Evolutionary conservation across 2,329 filamentous ascomycete species (phyloP), one percentile per base, ranked within the genome.

Genomic region (Neonectria ditissima): DNA sequence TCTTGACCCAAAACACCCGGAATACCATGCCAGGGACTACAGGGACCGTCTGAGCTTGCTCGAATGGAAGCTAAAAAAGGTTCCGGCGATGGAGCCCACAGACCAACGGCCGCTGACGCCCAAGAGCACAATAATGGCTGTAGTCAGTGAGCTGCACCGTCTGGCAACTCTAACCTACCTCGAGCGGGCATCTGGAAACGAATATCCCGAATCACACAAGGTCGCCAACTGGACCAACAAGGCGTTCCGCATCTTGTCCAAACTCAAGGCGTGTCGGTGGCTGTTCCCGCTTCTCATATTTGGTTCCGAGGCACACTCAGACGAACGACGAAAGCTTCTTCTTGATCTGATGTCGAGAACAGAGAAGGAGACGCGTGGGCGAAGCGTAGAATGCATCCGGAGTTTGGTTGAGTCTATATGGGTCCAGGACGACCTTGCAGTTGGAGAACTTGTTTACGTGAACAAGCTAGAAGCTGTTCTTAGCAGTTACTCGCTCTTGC

Each of bases 241-340:
- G 18, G 59, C 45, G 5, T 53, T 57, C 16, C 45, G 13, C 9
- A 28, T 62, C 5, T 30, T 57, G 5, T 41, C 18, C 45, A 24
- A 14, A 28, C 37, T 56, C 7, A 37, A 44, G 20, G 32, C 45
- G 4, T 62, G 59, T 28, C 34, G 44, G n/a, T 26, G 45, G 45
- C 44, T 50, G 11, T 43, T 62, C n/a, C 59, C 48, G 26, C 47
- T 62, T 2, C 24, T 58, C 8, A 58, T 62, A 14, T 50, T 62
- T 16, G 59, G 53, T 3, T 50, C 26, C 11, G 59, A 62, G 37
- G 59, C 59, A 1, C 45, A 39, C 6, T 44, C 59, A 1, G 59
- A 62, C 16, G 54, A 56, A 7, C 41, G 47, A 24, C 47, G 59
- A 9, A 28, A 22, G 34, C 20, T 43, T 10, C 34, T 62, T n/a